These are phyloP conservation scores for Zygoascus tannicola DNA, from an alignment of 805 yeast genomes.

Conservation along the genomic window DNA sequence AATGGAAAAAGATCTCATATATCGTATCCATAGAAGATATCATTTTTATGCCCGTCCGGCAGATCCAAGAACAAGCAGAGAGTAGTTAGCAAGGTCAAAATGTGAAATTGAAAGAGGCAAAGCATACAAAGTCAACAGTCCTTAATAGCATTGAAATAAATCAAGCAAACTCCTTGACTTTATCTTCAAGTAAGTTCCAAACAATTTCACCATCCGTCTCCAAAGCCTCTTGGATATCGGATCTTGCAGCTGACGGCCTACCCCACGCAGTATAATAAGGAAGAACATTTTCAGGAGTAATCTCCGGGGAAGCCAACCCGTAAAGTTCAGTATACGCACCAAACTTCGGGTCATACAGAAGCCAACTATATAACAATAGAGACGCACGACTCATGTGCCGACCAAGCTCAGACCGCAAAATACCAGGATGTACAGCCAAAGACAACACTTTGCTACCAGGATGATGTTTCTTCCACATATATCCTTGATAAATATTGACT, in stretches of 20 bases:
- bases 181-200: slow-evolving; percentile 31
- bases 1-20: too few species aligned
- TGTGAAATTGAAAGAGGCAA: too few species aligned
- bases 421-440: slow-evolving; percentile 1
- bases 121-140: too few species aligned
- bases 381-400: neutral
- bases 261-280: slow-evolving; percentile 38
- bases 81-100: too few species aligned
- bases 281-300: slow-evolving; percentile 29
- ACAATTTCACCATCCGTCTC: slow-evolving; percentile 28
- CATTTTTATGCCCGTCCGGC: too few species aligned
- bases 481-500: slow-evolving; percentile 30
- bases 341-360: slow-evolving; percentile 17
- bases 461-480: slow-evolving; percentile 29
- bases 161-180: slow-evolving; percentile 5
- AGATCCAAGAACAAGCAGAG: too few species aligned
- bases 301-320: slow-evolving; percentile 35
- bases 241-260: slow-evolving; percentile 28
- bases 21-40: too few species aligned
- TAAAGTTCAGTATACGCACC: slow-evolving; percentile 40
- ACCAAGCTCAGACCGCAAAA: neutral
- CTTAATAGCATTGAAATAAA: too few species aligned
- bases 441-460: slow-evolving; percentile 17
- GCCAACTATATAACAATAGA: neutral
- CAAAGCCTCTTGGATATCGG: slow-evolving; percentile 30